Conservation (phyloP, 2,329 filamentous ascomycete genomes). For the Cladosporium sphaerospermum region DNA sequence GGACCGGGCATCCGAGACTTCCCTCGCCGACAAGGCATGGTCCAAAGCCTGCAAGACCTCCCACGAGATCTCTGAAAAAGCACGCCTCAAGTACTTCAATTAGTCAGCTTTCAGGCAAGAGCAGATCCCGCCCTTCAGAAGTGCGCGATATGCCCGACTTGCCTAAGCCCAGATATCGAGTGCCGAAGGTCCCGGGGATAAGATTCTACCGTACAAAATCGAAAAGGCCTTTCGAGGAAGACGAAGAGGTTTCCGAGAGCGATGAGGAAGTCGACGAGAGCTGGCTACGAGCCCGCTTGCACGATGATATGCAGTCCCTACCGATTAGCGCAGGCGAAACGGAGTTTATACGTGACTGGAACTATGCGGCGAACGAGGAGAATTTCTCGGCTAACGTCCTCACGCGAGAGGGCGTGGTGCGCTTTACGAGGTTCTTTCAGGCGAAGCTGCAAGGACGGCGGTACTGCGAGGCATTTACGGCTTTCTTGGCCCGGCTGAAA, state of each 20-base stretch:
- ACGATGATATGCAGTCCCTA: constrained; percentile 19
- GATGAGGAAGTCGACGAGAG: constrained; percentile 37
- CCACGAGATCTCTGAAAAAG: not conserved
- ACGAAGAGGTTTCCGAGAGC: constrained; percentile 37
- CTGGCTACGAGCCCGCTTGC: constrained; percentile 33
- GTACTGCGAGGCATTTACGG: constrained; percentile 30
- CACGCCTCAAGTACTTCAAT: not conserved
- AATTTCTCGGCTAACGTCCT: constrained; percentile 29
- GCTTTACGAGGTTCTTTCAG: constrained; percentile 31
- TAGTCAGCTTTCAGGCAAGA: no score
- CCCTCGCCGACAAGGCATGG: not conserved
- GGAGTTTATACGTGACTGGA: constrained; percentile 33
- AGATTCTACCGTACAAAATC: constrained; percentile 36
- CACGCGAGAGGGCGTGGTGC: constrained; percentile 33
- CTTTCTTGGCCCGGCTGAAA: constrained; percentile 25
- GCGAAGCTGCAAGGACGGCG: constrained; percentile 19
- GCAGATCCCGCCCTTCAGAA: not conserved
- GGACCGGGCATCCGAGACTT: constrained; percentile 16
- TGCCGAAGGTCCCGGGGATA: constrained; percentile 33
- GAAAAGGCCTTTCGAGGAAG: constrained; percentile 33
- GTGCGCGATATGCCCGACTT: not conserved
- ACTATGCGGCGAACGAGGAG: constrained; percentile 34
- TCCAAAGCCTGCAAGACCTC: not conserved
- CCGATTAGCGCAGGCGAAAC: constrained; percentile 22
- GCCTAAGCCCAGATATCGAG: constrained; percentile 20